phyloP scores from a whole-genome alignment of 2,329 filamentous ascomycete species.

The Stemphylium lycopersici region DNA sequence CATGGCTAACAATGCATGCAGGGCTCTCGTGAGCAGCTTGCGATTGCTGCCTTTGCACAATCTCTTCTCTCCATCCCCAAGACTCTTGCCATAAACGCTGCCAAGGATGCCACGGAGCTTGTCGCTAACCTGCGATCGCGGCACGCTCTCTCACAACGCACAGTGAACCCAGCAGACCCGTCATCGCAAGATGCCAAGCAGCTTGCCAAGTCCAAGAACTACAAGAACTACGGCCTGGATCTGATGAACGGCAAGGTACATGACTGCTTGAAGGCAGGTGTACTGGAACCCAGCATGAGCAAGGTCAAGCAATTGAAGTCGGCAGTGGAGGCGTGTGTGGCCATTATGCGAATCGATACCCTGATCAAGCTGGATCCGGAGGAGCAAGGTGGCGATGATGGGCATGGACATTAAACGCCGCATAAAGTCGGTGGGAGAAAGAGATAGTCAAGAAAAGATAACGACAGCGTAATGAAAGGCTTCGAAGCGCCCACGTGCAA shows the following conservation, averaged over 20 bases:
- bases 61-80: constrained; percentile 93
- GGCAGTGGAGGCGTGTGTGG: constrained; percentile 96
- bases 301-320: constrained; percentile 98
- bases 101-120: constrained; percentile 93
- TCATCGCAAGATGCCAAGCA: constrained; percentile 79
- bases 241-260: constrained; percentile 86
- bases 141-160: constrained; percentile 92
- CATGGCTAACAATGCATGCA: constrained; percentile 33
- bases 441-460: constrained; percentile 17
- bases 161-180: constrained; percentile 68
- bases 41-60: constrained; percentile 96
- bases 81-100: constrained; percentile 94
- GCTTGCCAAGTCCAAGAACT: constrained; percentile 91
- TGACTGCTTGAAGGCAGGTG: constrained; percentile 91
- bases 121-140: constrained; percentile 93
- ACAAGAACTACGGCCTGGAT: constrained; percentile 98
- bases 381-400: constrained; percentile 73
- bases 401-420: constrained; percentile 74
- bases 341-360: constrained; percentile 99
- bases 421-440: neutral
- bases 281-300: constrained; percentile 96
- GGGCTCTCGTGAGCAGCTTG: constrained; percentile 93
- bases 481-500: constrained; percentile 11
- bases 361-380: constrained; percentile 98
- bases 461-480: constrained; percentile 20